Conservation (phyloP, 2,329 filamentous ascomycete genomes). For the Lachnellula cervina region DNA sequence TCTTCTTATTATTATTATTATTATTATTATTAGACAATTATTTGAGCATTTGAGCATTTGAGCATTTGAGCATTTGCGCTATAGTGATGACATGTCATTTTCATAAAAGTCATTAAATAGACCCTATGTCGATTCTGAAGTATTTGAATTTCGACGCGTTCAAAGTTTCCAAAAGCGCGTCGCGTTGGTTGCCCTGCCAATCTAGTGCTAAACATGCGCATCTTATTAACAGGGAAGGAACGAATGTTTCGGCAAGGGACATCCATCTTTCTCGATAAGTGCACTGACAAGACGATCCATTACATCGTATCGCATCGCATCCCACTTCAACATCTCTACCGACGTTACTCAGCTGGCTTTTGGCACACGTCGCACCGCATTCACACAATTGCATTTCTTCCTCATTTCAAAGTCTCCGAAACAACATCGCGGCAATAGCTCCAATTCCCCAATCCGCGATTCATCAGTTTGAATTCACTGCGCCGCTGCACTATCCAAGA, state of each 20-base stretch:
- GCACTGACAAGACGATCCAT: conserved; percentile 13
- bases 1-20: too few relatives aligned
- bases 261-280: conserved; percentile 24
- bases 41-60: too few relatives aligned
- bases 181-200: not conserved
- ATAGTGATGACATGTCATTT: too few relatives aligned
- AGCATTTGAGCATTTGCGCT: too few relatives aligned
- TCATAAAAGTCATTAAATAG: too few relatives aligned
- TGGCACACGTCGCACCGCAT: not conserved
- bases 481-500: not conserved
- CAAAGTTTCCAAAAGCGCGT: not conserved
- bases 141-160: not conserved
- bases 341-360: not conserved
- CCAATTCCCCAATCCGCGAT: not conserved
- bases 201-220: not conserved
- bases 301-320: conserved; percentile 5
- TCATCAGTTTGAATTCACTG: not conserved
- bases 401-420: conserved; percentile 1
- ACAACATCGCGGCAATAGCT: conserved; percentile 4
- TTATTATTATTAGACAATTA: too few relatives aligned
- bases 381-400: not conserved
- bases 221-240: not conserved
- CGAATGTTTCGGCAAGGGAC: not conserved
- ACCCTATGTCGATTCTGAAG: not conserved
- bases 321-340: conserved; percentile 18